Evolutionary conservation across 306 rosid genomes (phyloP), one percentile per base, ranked within the genome.

Genomic region (Canavalia ensiformis): DNA sequence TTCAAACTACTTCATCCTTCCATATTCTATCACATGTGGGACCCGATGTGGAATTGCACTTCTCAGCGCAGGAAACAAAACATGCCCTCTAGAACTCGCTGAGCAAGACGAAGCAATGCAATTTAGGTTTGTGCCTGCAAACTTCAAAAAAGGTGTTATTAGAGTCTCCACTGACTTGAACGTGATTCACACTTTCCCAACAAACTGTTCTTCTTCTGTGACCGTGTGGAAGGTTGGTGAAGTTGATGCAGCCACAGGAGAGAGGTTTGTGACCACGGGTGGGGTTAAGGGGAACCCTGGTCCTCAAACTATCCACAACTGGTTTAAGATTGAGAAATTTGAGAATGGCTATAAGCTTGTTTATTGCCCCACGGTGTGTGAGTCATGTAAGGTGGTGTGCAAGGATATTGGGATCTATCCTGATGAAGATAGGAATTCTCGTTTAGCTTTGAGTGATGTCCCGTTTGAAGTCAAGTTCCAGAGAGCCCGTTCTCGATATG

Each of bases 1-100:
- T n/a, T 25, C 57, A 52, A 52, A 52, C 57, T 52, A 52, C 57
- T 52, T 52, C 57, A 52, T 52, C 57, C 57, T 52, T n/a, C 57
- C 57, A 52, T 52, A 25, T 12, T 13, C 57, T 0, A 52, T 52
- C 57, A 25, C 12, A 52, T 52, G 57, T 52, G 57, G 57, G 3
- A 52, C 57, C 2, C 2, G 57, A 52, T 52, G 29, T n/a, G 57
- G 57, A 13, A 52, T 52, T 2, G 57, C 57, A 3, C 57, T 52
- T 52, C 57, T 52, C 29, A 3, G 4, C 12, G 13, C 57, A 52
- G 57, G 57, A 2, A 52, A 52, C 57, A 52, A 52, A 0, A 52
- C 57, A 52, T 52, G 57, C 11, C 57, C 57, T 52, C 57, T 52
- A 2, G 57, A 52, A 1, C 6, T 52, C 0, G 57, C 13, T n/a